Base-by-base conservation (phyloP, 306 rosid genomes). In the Acacia melanoxylon region DNA sequence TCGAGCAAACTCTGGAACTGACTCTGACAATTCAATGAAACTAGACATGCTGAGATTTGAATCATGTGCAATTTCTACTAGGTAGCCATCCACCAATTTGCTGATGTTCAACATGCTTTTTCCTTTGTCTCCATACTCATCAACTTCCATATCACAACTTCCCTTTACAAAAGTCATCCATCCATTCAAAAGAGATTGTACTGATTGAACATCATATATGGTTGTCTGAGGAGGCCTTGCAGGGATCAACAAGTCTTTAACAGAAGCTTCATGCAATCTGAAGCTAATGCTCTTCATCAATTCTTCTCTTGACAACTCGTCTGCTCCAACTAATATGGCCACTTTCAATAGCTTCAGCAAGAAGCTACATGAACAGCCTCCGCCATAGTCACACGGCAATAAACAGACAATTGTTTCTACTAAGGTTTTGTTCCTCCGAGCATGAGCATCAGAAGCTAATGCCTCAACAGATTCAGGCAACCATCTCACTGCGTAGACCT, bases 401-500 rank as follows among this genome's bases (percentile, higher is more conserved):
- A 95, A 88, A 80, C 96, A 95, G 29, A 94, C 89, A 76, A 96
- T 93, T 40, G 98, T 94, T 85, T 96, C 95, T 7, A 94, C 94
- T 10, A 96, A 90, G 66, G 97, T 88, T 68, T 85, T 96, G 87
- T 96, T 89, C 83, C 97, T 90, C 83, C 75, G 27, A 16, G 91
- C 86, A 80, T 96, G 97, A 0, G 85, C 91, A 46, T 92, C 97
- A 16, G 95, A 96, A 78, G 91, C 89, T 85, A 94, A 85, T 10
- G 92, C 92, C 73, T 94, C 97, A 52, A 96, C 92, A 78, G 97
- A 87, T 87, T 92, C 97, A 35, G 98, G 99, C 85, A 96, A 76
- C 99, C 99, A 96, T 85, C 97, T 88, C 22, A 37, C 9, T 10
- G 76, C 86, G 74, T 78, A 78, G 17, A 70, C 86, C 84, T 88